Conservation (phyloP, 1,284 basidiomycete species). For the Cryptococcus sp. region DNA sequence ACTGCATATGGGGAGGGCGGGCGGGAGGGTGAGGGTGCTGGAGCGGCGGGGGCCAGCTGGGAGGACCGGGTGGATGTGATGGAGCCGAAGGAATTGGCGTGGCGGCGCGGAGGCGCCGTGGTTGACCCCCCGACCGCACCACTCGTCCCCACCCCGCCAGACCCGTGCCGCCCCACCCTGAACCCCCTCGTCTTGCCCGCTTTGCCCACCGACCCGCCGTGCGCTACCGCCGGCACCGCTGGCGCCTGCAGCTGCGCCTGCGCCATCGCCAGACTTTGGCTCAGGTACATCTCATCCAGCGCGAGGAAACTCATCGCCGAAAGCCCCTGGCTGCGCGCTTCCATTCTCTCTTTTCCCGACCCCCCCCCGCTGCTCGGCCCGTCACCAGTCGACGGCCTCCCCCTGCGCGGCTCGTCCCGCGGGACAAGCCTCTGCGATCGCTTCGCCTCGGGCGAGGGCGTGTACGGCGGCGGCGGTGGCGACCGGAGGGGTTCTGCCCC, state of each 20-base stretch:
- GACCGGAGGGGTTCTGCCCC: neutral
- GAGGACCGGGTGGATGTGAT: neutral
- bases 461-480: neutral
- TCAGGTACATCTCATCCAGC: slow-evolving; percentile 3
- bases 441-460: neutral
- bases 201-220: too few relatives aligned
- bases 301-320: slow-evolving; percentile 19
- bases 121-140: neutral
- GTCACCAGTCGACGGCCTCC: neutral
- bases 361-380: neutral
- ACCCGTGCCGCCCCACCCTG: too few relatives aligned
- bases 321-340: slow-evolving; percentile 4
- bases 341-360: neutral
- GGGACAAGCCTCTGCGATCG: slow-evolving; percentile 3
- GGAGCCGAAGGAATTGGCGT: neutral
- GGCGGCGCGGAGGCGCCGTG: neutral
- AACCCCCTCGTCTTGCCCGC: too few relatives aligned
- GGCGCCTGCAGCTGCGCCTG: neutral
- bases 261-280: neutral
- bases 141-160: neutral
- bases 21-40: too few relatives aligned
- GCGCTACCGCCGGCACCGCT: neutral
- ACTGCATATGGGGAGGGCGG: neutral
- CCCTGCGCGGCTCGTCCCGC: slow-evolving; percentile 9
- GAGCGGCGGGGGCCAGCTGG: neutral